Conservation (phyloP, 352 stramenopile species). For the Peronosclerospora sorghi region DNA sequence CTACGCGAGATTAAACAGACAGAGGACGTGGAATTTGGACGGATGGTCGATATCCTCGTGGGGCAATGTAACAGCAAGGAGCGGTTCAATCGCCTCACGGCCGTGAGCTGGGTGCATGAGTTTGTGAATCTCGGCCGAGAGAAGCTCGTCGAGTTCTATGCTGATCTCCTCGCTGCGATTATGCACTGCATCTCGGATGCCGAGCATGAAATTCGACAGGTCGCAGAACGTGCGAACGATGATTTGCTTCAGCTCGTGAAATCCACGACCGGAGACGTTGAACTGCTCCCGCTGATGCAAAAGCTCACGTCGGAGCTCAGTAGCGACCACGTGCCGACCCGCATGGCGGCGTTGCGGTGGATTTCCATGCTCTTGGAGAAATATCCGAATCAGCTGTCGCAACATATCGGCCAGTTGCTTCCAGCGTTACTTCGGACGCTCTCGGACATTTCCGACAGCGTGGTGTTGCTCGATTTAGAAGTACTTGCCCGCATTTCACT, state of each 20-base stretch:
- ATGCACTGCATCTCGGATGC: slow-evolving; percentile 96
- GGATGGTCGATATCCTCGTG: slow-evolving; percentile 96
- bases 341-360: slow-evolving; percentile 91
- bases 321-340: slow-evolving; percentile 93
- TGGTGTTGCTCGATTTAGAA: slow-evolving; percentile 94
- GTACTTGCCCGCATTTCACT: slow-evolving; percentile 92
- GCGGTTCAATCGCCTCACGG: slow-evolving; percentile 94
- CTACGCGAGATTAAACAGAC: slow-evolving; percentile 94
- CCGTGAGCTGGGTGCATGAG: slow-evolving; percentile 96
- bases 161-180: slow-evolving; percentile 92
- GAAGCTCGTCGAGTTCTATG: slow-evolving; percentile 92
- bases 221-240: slow-evolving; percentile 95
- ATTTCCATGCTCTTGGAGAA: slow-evolving; percentile 99
- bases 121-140: slow-evolving; percentile 94
- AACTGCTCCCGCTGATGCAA: slow-evolving; percentile 89
- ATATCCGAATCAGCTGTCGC: slow-evolving; percentile 86
- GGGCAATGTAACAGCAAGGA: slow-evolving; percentile 96
- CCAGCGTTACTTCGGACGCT: slow-evolving; percentile 94
- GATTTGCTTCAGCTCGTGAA: slow-evolving; percentile 93
- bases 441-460: slow-evolving; percentile 91
- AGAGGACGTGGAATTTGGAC: slow-evolving; percentile 94
- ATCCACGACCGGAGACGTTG: slow-evolving; percentile 81
- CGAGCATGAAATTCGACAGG: slow-evolving; percentile 93
- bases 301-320: slow-evolving; percentile 92
- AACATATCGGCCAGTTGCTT: slow-evolving; percentile 88